Evolutionary conservation across 2,329 filamentous ascomycete genomes (phyloP).

Genomic region (Exophiala sp.): DNA sequence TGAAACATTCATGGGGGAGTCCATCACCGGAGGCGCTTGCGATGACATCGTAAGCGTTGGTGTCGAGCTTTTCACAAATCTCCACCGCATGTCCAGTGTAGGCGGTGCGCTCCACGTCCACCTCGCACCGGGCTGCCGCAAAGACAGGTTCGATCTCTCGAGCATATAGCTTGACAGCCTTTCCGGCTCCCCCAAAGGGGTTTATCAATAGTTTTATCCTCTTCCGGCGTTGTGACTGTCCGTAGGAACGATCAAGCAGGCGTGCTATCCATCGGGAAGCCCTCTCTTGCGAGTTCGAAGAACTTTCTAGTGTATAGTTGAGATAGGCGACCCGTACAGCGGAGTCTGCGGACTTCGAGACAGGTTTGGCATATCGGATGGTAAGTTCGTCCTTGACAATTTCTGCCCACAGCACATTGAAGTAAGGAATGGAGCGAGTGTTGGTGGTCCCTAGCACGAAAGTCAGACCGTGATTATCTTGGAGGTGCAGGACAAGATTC

Average conservation of each 20-base stretch:
- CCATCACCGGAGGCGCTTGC: constrained; percentile 90
- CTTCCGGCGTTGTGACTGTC: constrained; percentile 59
- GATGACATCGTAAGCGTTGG: constrained; percentile 75
- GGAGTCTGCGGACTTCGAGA: constrained; percentile 45
- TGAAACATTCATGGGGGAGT: constrained; percentile 87
- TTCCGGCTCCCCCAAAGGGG: constrained; percentile 78
- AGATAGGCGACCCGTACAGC: constrained; percentile 57
- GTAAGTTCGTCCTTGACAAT: constrained; percentile 55
- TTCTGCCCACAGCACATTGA: constrained; percentile 79
- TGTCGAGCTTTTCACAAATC: constrained; percentile 67
- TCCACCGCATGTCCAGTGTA: constrained; percentile 71
- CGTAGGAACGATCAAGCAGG: constrained; percentile 67
- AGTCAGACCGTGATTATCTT: constrained; percentile 1
- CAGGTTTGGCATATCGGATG: constrained; percentile 64
- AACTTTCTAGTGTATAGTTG: constrained; percentile 54
- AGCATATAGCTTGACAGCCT: constrained; percentile 66
- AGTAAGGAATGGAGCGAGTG: constrained; percentile 63
- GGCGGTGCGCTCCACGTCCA: constrained; percentile 68
- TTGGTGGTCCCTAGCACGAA: constrained; percentile 40
- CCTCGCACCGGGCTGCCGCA: constrained; percentile 67
- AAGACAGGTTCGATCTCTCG: constrained; percentile 75
- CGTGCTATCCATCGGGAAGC: constrained; percentile 53
- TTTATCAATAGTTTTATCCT: constrained; percentile 86
- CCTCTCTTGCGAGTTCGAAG: constrained; percentile 43
- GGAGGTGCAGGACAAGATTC: constrained; percentile 11